phyloP scores from a whole-genome alignment of 179 eudicot genomes.

The Beta corolliflora region DNA sequence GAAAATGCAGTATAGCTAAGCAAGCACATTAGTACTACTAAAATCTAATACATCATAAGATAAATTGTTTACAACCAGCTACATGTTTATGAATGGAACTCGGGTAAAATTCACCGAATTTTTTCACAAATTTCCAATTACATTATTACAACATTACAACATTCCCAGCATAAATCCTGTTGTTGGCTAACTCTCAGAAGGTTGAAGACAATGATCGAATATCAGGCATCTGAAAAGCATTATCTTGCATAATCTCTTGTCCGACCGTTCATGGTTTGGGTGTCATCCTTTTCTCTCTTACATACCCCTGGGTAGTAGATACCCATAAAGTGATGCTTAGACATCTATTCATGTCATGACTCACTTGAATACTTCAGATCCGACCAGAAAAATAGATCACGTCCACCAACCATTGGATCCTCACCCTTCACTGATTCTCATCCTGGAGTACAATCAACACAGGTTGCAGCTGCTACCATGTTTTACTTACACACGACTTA shows the following conservation, averaged over 20 bases:
- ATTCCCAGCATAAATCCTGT: neutral
- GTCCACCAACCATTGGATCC: neutral
- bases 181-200: neutral
- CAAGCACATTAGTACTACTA: neutral
- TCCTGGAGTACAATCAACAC: neutral
- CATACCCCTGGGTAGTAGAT: neutral
- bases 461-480: neutral
- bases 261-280: neutral
- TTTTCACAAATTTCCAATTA: neutral
- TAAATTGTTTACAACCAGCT: too few relatives aligned
- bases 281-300: neutral
- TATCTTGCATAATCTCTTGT: neutral
- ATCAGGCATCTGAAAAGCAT: neutral
- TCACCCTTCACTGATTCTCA: neutral
- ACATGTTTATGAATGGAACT: neutral
- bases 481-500: neutral
- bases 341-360: neutral
- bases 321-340: neutral
- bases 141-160: slow-evolving; percentile 1
- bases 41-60: neutral
- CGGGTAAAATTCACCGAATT: neutral
- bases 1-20: neutral
- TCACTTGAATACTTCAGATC: neutral
- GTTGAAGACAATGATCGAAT: neutral
- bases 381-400: neutral